Evolutionary conservation across 441 rosid species (phyloP).

Genomic region (Caryocar brasiliense): DNA sequence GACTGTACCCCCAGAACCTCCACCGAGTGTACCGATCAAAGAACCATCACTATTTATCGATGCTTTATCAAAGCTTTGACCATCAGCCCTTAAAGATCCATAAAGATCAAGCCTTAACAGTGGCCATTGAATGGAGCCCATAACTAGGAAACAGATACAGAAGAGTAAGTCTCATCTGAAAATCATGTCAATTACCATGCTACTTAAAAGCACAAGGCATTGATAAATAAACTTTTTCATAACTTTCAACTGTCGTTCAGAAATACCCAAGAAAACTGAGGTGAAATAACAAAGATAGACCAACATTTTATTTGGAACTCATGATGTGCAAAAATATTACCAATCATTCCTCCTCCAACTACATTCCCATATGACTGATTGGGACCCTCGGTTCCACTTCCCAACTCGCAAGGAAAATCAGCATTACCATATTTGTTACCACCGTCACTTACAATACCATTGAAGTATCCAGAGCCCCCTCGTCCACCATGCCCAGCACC

Average conservation of each 20-base stretch:
- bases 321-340: constrained; percentile 28
- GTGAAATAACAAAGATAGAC: neutral
- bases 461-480: constrained; percentile 90
- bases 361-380: constrained; percentile 53
- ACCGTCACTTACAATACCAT: constrained; percentile 73
- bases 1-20: constrained; percentile 95
- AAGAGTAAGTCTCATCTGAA: constrained; percentile 3
- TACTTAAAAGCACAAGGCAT: neutral
- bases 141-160: constrained; percentile 40
- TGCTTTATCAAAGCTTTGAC: constrained; percentile 59
- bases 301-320: neutral
- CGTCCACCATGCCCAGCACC: constrained; percentile 98
- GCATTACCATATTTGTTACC: constrained; percentile 83
- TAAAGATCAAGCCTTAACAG: constrained; percentile 53
- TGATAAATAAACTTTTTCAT: neutral
- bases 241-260: neutral
- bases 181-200: neutral
- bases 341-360: constrained; percentile 94
- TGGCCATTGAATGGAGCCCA: constrained; percentile 92
- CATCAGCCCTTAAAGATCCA: constrained; percentile 84
- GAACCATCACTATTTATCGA: constrained; percentile 36
- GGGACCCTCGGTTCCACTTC: constrained; percentile 93
- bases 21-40: constrained; percentile 85
- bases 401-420: constrained; percentile 92
- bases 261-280: neutral